A percentile compares a stretch with the other conserved stretches of the same genome.
Evolutionary conservation across 23 red algal species (phyloP).

Genomic region (Chondrus crispus): DNA sequence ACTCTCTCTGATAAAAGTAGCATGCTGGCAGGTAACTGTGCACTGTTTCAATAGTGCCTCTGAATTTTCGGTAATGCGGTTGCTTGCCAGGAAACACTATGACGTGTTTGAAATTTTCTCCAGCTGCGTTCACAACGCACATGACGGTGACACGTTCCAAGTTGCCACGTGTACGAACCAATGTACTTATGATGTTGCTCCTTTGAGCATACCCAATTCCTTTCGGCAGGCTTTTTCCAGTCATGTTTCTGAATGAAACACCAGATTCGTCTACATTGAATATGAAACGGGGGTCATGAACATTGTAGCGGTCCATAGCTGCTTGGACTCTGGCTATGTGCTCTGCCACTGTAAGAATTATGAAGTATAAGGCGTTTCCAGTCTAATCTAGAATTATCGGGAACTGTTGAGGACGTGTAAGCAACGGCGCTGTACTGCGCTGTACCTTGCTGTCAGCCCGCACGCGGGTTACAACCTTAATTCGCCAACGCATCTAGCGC

Average conservation of each 20-base stretch:
- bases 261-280: not conserved
- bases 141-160: conserved; percentile 13
- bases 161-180: not conserved
- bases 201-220: not conserved
- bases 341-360: not conserved
- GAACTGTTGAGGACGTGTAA: too few species aligned
- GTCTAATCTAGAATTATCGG: too few species aligned
- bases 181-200: not conserved
- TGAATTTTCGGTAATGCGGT: not conserved
- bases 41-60: not conserved
- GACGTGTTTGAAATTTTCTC: conserved; percentile 1
- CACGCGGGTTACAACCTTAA: too few species aligned
- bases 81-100: conserved; percentile 8
- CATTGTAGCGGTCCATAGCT: not conserved
- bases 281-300: not conserved
- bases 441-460: too few species aligned
- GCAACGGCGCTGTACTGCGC: too few species aligned
- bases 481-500: too few species aligned
- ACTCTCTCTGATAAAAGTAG: conserved; percentile 7
- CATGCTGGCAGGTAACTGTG: not conserved
- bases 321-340: not conserved
- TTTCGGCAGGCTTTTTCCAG: not conserved
- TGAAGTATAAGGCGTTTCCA: too few species aligned
- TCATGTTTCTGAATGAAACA: not conserved
- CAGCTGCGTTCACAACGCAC: not conserved